phyloP scores from a whole-genome alignment of 2,329 filamentous ascomycete species.

The Tolypocladium capitatum region DNA sequence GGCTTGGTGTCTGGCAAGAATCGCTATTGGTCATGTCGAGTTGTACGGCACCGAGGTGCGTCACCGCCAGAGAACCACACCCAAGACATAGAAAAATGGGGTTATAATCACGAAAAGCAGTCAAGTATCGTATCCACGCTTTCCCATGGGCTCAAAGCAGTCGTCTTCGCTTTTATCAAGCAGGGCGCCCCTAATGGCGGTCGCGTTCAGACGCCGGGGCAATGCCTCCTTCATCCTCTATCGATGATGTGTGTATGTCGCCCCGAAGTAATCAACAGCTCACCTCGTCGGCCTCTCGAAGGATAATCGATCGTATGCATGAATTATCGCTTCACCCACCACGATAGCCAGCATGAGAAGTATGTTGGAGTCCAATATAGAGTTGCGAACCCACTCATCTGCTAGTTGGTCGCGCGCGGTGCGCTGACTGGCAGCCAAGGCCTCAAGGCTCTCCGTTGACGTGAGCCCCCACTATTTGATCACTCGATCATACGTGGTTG shows the following conservation, averaged over 20 bases:
- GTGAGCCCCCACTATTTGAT: slow-evolving; percentile 36
- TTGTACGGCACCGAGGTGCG: too few relatives aligned
- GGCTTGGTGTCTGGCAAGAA: too few relatives aligned
- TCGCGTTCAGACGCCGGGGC: not conserved
- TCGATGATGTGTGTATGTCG: not conserved
- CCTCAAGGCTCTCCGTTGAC: not conserved
- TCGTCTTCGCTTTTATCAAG: not conserved
- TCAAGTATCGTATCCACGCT: not conserved
- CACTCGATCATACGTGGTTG: slow-evolving; percentile 65
- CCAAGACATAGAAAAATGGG: not conserved
- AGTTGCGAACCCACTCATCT: not conserved
- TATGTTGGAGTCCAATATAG: not conserved
- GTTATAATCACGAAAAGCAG: not conserved
- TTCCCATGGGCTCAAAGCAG: not conserved
- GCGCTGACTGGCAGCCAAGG: too few relatives aligned
- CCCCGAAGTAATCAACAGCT: not conserved
- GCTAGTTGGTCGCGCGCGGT: too few relatives aligned
- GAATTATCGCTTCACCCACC: not conserved
- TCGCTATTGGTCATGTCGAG: not conserved
- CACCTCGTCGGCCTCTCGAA: not conserved
- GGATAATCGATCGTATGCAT: not conserved
- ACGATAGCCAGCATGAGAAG: not conserved
- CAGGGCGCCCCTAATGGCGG: not conserved
- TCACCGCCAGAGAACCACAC: not conserved
- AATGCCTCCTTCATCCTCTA: not conserved